Evolutionary conservation across 2,329 filamentous ascomycete species (phyloP).

Genomic region (Arthrobotrys sinensis): DNA sequence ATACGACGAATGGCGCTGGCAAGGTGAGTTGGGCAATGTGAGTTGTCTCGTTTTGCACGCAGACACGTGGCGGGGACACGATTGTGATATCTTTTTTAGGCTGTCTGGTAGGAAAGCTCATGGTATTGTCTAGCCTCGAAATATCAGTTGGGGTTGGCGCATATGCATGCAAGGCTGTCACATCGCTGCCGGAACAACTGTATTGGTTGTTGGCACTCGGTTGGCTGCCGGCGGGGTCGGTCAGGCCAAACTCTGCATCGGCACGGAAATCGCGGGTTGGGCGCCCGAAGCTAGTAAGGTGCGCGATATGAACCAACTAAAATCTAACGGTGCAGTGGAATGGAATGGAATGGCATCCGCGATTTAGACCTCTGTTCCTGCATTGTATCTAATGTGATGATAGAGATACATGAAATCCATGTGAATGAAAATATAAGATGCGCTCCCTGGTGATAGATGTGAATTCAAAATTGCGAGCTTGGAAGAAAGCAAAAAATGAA

Average conservation of each 20-base stretch:
- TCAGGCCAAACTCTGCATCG: conserved; percentile 4
- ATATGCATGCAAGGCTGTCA: conserved; percentile 23
- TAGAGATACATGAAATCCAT: neutral
- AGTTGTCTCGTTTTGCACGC: conserved; percentile 51
- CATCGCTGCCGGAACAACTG: conserved; percentile 26
- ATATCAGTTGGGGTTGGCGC: conserved; percentile 19
- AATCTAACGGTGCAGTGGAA: conserved; percentile 1
- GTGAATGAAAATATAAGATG: neutral
- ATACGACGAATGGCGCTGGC: conserved; percentile 22
- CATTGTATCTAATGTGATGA: conserved; percentile 8
- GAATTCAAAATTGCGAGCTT: neutral
- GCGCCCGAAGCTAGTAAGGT: neutral
- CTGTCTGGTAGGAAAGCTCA: neutral
- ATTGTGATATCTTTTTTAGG: neutral
- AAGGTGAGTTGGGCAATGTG: conserved; percentile 48
- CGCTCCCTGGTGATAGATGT: neutral
- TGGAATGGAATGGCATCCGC: neutral
- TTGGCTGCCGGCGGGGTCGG: conserved; percentile 1
- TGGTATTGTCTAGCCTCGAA: conserved; percentile 1
- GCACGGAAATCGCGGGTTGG: neutral
- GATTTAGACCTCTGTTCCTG: neutral
- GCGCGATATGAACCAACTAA: neutral
- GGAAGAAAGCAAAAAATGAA: too few species aligned
- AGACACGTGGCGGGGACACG: conserved; percentile 47
- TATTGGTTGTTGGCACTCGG: conserved; percentile 33